Evolutionary conservation across 306 rosid genomes (phyloP).

Genomic region (Sesbania bispinosa): DNA sequence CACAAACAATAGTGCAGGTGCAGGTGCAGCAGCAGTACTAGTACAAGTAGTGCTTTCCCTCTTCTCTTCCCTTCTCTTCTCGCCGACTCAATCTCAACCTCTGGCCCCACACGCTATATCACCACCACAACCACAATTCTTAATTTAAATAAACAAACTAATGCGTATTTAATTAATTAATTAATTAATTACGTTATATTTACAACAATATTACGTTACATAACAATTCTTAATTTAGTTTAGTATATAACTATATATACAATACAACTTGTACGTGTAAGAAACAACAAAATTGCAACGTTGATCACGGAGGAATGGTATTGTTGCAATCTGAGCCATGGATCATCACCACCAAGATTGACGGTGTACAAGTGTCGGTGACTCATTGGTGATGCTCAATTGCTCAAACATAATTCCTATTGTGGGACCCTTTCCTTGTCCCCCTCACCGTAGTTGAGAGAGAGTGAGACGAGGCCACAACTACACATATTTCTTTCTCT

Average conservation of each 20-base stretch:
- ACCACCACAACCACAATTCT: background rate
- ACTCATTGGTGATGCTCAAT: conserved; percentile 11
- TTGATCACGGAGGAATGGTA: conserved; percentile 50
- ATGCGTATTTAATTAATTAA: no score
- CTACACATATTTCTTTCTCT: background rate
- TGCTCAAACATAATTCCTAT: background rate
- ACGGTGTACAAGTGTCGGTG: conserved; percentile 45
- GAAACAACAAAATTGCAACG: conserved; percentile 36
- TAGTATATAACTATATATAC: no score
- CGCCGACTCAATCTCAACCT: conserved; percentile 21
- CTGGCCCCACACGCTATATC: conserved; percentile 42
- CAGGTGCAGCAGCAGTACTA: no score
- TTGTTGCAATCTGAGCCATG: conserved; percentile 20
- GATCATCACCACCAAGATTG: conserved; percentile 23
- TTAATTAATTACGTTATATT: no score
- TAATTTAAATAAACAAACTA: no score
- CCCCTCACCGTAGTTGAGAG: background rate
- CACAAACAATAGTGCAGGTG: background rate
- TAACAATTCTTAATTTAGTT: no score
- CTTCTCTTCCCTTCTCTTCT: conserved; percentile 14
- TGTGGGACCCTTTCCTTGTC: conserved; percentile 12
- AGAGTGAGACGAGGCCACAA: conserved; percentile 6
- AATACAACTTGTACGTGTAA: background rate
- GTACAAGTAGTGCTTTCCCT: conserved; percentile 30
- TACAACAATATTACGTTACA: no score